Percentiles rank a stretch among this genome's conserved stretches.
Conservation (phyloP, 768 basidiomycete genomes). For the Terana coerulea region DNA sequence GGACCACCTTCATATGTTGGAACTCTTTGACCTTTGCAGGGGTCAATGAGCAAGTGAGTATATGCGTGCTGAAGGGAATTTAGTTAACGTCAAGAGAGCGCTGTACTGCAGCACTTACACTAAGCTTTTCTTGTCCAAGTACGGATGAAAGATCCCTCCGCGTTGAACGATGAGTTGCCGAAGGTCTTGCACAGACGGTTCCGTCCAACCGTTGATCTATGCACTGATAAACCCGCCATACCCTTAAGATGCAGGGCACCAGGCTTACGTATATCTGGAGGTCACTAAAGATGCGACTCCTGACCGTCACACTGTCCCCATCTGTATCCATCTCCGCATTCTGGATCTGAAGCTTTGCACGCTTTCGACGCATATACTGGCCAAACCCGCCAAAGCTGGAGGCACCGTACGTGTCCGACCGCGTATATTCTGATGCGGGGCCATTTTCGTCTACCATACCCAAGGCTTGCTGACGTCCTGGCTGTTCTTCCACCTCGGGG, state of each 20-base stretch:
- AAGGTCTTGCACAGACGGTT: constrained; percentile 82
- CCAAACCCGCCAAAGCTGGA: constrained; percentile 80
- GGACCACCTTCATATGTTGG: constrained; percentile 84
- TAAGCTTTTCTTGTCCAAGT: constrained; percentile 72
- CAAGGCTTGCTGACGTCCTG: constrained; percentile 10
- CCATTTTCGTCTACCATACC: constrained; percentile 12
- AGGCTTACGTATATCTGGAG: constrained; percentile 76
- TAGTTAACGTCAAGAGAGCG: neutral
- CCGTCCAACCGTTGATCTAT: constrained; percentile 89
- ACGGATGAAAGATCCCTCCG: constrained; percentile 82
- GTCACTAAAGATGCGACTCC: constrained; percentile 62
- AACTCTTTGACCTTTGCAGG: constrained; percentile 88
- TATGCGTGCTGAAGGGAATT: constrained; percentile 62
- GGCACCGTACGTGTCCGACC: constrained; percentile 58
- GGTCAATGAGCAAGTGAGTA: constrained; percentile 88
- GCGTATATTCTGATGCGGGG: constrained; percentile 14
- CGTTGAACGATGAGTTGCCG: constrained; percentile 75
- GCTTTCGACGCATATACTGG: constrained; percentile 88
- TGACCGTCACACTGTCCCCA: constrained; percentile 17
- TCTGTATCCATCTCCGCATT: constrained; percentile 41
- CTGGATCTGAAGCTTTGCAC: constrained; percentile 86
- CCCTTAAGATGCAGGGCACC: neutral
- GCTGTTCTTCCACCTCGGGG: constrained; percentile 27
- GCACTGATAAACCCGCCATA: neutral
- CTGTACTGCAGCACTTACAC: constrained; percentile 45